phyloP scores from a whole-genome alignment of 352 stramenopile genomes.

The Phytophthora meadii region DNA sequence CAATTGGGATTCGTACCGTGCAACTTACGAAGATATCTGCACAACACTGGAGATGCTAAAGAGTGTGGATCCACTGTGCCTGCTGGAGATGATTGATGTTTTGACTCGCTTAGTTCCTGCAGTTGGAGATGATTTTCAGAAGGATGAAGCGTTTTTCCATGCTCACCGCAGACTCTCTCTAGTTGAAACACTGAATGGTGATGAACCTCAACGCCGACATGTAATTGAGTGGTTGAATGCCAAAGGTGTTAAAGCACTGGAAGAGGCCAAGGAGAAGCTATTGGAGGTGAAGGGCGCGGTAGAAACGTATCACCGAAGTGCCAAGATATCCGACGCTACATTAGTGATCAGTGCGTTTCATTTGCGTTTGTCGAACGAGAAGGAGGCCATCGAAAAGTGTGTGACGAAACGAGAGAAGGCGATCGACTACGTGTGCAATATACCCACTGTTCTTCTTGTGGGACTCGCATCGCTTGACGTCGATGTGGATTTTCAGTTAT shows the following conservation, averaged over 20 bases:
- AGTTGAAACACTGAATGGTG: constrained; percentile 3
- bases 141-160: not conserved
- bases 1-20: constrained; percentile 3
- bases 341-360: constrained; percentile 19
- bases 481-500: constrained; percentile 13
- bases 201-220: not conserved
- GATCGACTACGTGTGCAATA: not conserved
- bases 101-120: constrained; percentile 2
- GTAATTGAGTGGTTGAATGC: constrained; percentile 13
- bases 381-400: constrained; percentile 15
- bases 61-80: not conserved
- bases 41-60: not conserved
- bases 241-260: constrained; percentile 1
- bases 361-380: constrained; percentile 15
- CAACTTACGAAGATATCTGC: not conserved
- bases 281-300: constrained; percentile 6
- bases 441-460: constrained; percentile 21
- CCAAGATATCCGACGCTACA: not conserved
- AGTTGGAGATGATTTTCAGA: not conserved
- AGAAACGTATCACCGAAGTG: not conserved
- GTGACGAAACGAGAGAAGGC: constrained; percentile 7
- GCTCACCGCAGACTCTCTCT: constrained; percentile 1
- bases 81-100: not conserved
- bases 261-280: constrained; percentile 20
- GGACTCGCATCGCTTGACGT: constrained; percentile 17